phyloP scores from a whole-genome alignment of 2,329 filamentous ascomycete genomes.

The Plenodomus biglobosus region DNA sequence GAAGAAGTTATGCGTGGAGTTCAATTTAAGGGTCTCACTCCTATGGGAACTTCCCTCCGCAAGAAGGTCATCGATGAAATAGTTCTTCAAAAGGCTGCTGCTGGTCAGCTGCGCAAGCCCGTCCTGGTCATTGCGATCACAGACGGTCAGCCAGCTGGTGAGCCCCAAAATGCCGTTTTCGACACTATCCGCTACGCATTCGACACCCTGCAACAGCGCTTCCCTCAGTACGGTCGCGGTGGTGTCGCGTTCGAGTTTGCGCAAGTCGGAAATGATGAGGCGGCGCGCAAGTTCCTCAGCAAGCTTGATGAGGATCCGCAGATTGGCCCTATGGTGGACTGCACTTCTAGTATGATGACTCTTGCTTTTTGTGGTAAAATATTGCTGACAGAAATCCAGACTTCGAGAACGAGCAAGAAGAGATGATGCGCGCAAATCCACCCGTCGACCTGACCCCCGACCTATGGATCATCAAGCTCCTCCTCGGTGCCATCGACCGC shows the following conservation, averaged over 20 bases:
- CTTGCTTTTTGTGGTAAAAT: too few species aligned
- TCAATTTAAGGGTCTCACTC: constrained; percentile 66
- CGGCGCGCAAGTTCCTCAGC: constrained; percentile 63
- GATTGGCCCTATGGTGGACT: constrained; percentile 65
- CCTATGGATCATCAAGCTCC: constrained; percentile 67
- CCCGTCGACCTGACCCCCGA: constrained; percentile 66
- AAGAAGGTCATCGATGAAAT: constrained; percentile 66
- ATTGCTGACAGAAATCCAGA: constrained; percentile 48
- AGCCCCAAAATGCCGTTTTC: constrained; percentile 58
- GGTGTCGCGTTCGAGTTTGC: constrained; percentile 69
- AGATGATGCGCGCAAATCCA: constrained; percentile 63
- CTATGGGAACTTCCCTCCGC: constrained; percentile 64
- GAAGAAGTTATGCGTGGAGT: constrained; percentile 60
- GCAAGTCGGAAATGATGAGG: constrained; percentile 67
- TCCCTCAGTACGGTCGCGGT: constrained; percentile 55
- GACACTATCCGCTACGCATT: constrained; percentile 60
- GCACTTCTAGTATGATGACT: constrained; percentile 66
- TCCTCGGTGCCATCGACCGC: constrained; percentile 66
- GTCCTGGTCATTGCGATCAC: constrained; percentile 67
- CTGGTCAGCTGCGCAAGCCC: constrained; percentile 61
- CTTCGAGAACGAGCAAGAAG: constrained; percentile 67
- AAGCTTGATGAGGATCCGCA: constrained; percentile 65
- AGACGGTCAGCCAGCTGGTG: constrained; percentile 66
- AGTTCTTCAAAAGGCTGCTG: constrained; percentile 56
- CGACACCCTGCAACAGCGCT: constrained; percentile 51